phyloP scores from a whole-genome alignment of 768 basidiomycete genomes.

The Pholiota conissans region DNA sequence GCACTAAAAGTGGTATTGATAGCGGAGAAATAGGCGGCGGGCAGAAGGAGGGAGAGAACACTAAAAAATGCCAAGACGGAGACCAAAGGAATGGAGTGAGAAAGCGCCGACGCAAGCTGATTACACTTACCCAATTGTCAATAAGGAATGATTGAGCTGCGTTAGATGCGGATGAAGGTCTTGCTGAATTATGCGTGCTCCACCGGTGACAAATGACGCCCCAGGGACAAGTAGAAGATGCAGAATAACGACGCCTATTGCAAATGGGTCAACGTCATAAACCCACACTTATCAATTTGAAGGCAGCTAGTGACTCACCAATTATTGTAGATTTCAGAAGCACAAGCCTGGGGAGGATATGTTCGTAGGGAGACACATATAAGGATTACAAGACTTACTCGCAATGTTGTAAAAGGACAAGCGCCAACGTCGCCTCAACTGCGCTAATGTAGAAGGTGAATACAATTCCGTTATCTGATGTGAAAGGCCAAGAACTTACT shows the following conservation, averaged over 20 bases:
- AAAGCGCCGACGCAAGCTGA: not conserved
- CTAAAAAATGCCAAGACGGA: slow-evolving; percentile 29
- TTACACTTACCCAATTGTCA: slow-evolving; percentile 61
- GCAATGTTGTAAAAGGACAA: slow-evolving; percentile 68
- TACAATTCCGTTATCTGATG: slow-evolving; percentile 1
- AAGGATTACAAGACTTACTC: slow-evolving; percentile 57
- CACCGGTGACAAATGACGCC: slow-evolving; percentile 68
- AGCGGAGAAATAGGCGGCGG: slow-evolving; percentile 68
- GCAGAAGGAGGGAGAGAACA: slow-evolving; percentile 61
- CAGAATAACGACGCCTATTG: slow-evolving; percentile 65
- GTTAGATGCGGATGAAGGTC: slow-evolving; percentile 65
- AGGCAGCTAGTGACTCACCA: slow-evolving; percentile 35
- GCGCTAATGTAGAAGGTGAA: slow-evolving; percentile 35
- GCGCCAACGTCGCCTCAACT: slow-evolving; percentile 72
- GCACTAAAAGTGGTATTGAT: slow-evolving; percentile 29
- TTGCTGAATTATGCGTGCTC: slow-evolving; percentile 66
- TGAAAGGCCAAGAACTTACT: slow-evolving; percentile 38
- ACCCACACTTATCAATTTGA: not conserved
- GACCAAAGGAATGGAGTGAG: not conserved
- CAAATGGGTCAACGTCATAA: not conserved
- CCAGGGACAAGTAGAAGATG: slow-evolving; percentile 75
- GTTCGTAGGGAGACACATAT: too few relatives aligned
- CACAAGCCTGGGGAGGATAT: slow-evolving; percentile 46
- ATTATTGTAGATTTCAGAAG: slow-evolving; percentile 70
- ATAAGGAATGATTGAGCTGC: slow-evolving; percentile 67